Percentiles rank a stretch among this genome's conserved stretches.
Conservation (phyloP, 352 stramenopile species). For the Phytophthora rubi region DNA sequence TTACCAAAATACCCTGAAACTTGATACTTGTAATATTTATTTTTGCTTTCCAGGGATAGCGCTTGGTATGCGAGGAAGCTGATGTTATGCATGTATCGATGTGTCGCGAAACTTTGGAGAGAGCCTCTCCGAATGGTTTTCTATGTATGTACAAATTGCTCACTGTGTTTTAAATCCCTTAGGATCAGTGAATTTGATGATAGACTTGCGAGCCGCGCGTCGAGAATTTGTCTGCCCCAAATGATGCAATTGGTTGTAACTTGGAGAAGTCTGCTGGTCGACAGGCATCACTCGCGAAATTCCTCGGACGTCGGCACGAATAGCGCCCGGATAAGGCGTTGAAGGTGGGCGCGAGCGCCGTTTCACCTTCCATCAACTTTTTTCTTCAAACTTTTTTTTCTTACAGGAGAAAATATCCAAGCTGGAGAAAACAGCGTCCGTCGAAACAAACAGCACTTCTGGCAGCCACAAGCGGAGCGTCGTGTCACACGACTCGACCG, state of each 20-base stretch:
- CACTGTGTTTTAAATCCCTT: too few species aligned
- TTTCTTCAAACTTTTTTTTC: not conserved
- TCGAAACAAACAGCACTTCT: not conserved
- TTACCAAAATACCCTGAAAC: not conserved
- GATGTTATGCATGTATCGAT: too few species aligned
- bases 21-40: too few species aligned
- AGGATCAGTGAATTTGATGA: too few species aligned
- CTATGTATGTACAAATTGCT: not conserved
- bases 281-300: not conserved
- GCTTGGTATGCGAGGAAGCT: too few species aligned
- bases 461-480: not conserved
- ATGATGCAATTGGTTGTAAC: not conserved
- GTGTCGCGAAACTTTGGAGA: not conserved
- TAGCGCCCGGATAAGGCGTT: slow-evolving; percentile 5
- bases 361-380: not conserved
- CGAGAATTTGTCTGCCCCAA: not conserved
- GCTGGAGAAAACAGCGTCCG: not conserved
- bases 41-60: too few species aligned
- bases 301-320: not conserved
- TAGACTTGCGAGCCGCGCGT: too few species aligned
- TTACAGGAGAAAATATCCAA: not conserved
- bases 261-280: not conserved
- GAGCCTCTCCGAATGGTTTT: not conserved
- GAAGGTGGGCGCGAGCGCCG: not conserved
- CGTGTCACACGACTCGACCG: not conserved